Evolutionary conservation across 768 basidiomycete genomes (phyloP), one percentile per base, ranked within the genome.

Genomic region (Nevesoporus exiguus): DNA sequence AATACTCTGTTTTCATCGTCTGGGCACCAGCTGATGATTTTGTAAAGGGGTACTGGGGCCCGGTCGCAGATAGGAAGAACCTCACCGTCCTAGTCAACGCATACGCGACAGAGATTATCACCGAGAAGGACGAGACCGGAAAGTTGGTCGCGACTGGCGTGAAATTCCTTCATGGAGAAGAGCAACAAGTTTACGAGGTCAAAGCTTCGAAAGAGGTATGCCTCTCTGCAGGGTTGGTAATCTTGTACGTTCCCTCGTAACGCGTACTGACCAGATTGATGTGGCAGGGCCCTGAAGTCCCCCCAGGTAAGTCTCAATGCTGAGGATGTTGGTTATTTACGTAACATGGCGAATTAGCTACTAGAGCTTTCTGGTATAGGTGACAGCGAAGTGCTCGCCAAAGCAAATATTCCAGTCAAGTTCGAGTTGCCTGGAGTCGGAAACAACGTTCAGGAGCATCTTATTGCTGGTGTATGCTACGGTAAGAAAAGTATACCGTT

Each of bases 381-480:
- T 15, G 42, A 51, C 25, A 25, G 42, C 9, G 33, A 43, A 11
- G 33, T 51, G 7, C 50, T 51, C 19, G 22, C 7, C 33, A 44
- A 7, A 44, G 50, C 42, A 9, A 24, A 24, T 27, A 43, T 51
- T 34, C 11, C 33, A 27, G 42, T 51, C 50, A 51, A 44, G 14
- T 25, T 34, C 42, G 42, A 44, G 9, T n/a, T 51, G 10, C 42
- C 42, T 1, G 50, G 50, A 3, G 50, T 51, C 27, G 50, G 50
- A 51, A 51, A 36, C n/a, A 44, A 51, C 15, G 50, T 51, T n/a
- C 50, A 51, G 24, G 50, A 51, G 33, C 50, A 51, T 29, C 2
- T 41, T n/a, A 7, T 41, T 7, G 4, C 49, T 5, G 10, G 6
- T 21, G 24, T 51, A 21, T 34, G 31, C 50, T 51, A 27, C 25